Evolutionary conservation across 2,329 filamentous ascomycete species (phyloP), one percentile per base, ranked within the genome.

Genomic region (Hypoxylon sp.): DNA sequence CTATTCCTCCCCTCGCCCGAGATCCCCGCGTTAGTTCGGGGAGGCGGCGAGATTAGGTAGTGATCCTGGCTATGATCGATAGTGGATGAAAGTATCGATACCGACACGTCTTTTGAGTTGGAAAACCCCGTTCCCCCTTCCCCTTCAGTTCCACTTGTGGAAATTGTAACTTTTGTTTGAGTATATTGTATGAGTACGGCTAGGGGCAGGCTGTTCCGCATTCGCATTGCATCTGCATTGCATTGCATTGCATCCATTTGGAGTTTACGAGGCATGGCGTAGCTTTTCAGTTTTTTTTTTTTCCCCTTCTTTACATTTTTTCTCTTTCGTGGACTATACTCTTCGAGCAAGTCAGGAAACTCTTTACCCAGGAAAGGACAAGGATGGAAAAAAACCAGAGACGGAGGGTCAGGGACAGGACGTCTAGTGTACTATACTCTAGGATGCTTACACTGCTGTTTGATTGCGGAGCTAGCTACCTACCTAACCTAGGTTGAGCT

Each of bases 201-300:
- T 21, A 44, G 39, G 39, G n/a, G 17, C 10, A 3, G 7, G 19
- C 7, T 27, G 21, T 44, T 50, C 15, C 19, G 13, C 31, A 32
- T 39, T 7, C 11, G 55, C 46, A 51, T 51, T 15, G 37, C 39
- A 24, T 56, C 2, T 27, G 55, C 51, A 50, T 52, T 42, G 51
- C 56, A 65, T 65, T 24, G 6, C 19, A 65, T 65, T 27, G 6
- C 10, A 39, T 32, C 27, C 42, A 60, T 35, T 31, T 46, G 55
- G 55, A 56, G 54, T 54, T 54, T 54, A 7, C 37, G 6, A 48
- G 31, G 59, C 48, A 55, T 21, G 47, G 47, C 57, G 46, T 53
- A 13, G 35, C 24, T 48, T 21, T 32, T 47, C 3, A 2, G 4
- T 2, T 27, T 27, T 27, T 27, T 1, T 27, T 27, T 27, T 1